Evolutionary conservation across 345 rosid species (phyloP).

Genomic region (Punica granatum): DNA sequence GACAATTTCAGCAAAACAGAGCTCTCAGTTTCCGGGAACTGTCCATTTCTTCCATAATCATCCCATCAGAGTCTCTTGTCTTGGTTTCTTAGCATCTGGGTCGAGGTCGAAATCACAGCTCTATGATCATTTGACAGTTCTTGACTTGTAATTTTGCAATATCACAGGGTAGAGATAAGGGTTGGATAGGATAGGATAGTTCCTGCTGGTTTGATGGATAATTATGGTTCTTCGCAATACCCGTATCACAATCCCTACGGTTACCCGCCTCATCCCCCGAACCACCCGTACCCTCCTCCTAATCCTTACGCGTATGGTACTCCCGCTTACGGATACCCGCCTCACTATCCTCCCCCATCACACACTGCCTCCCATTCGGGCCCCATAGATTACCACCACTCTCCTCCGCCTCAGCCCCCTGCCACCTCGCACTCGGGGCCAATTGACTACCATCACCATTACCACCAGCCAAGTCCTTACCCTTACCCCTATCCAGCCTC

Average conservation of each 20-base stretch:
- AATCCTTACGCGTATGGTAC: slow-evolving; percentile 30
- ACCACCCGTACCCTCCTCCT: slow-evolving; percentile 27
- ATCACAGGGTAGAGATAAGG: background rate
- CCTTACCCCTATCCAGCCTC: slow-evolving; percentile 30
- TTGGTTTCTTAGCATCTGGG: no score
- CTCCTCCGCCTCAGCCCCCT: slow-evolving; percentile 16
- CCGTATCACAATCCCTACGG: slow-evolving; percentile 23
- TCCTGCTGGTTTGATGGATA: slow-evolving; percentile 24
- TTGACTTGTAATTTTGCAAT: no score
- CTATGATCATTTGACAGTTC: background rate
- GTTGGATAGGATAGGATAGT: background rate
- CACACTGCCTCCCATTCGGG: slow-evolving; percentile 10
- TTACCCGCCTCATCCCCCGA: slow-evolving; percentile 17
- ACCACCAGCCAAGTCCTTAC: slow-evolving; percentile 28
- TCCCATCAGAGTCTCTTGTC: no score
- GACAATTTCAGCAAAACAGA: no score
- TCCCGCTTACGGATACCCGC: slow-evolving; percentile 33
- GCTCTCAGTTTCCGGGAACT: no score
- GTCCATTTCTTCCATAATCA: no score
- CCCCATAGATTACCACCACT: slow-evolving; percentile 7
- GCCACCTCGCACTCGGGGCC: slow-evolving; percentile 28
- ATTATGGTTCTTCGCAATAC: slow-evolving; percentile 38
- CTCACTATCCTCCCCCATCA: slow-evolving; percentile 17
- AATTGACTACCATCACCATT: slow-evolving; percentile 29
- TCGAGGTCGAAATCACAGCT: no score